These are phyloP conservation scores for Paxillus ammoniavirescens DNA, from an alignment of 768 basidiomycete species.

Conservation along the genomic window DNA sequence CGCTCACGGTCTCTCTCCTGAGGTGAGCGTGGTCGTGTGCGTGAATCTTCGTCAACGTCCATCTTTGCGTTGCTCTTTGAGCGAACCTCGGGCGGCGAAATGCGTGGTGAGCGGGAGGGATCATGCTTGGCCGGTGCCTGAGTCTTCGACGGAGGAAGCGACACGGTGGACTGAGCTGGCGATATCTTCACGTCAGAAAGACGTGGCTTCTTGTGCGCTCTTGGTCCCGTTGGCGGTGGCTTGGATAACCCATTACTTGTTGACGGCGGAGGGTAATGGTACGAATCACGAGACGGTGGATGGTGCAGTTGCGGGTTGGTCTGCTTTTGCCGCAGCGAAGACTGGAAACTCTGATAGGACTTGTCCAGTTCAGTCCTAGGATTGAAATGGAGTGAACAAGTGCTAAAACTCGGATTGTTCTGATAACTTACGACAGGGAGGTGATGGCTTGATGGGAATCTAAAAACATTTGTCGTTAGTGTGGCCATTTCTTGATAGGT, in stretches of 20 bases:
- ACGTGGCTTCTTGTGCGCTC: slow-evolving; percentile 78
- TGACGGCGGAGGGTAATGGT: slow-evolving; percentile 33
- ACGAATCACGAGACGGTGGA: slow-evolving; percentile 45
- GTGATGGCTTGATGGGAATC: slow-evolving; percentile 77
- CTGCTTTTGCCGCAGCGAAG: slow-evolving; percentile 42
- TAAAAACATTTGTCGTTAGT: slow-evolving; percentile 28
- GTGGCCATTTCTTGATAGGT: neutral
- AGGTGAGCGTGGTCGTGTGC: slow-evolving; percentile 42
- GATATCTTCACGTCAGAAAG: slow-evolving; percentile 52
- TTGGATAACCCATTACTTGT: slow-evolving; percentile 40
- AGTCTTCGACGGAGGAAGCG: slow-evolving; percentile 28
- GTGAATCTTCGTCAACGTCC: slow-evolving; percentile 57
- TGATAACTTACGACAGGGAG: slow-evolving; percentile 63
- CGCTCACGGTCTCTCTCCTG: slow-evolving; percentile 41
- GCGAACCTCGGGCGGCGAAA: slow-evolving; percentile 27
- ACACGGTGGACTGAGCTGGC: slow-evolving; percentile 30
- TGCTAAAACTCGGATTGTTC: slow-evolving; percentile 2
- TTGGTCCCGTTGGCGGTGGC: slow-evolving; percentile 73
- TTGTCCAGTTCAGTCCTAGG: slow-evolving; percentile 74
- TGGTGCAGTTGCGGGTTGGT: slow-evolving; percentile 25
- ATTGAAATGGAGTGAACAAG: slow-evolving; percentile 15
- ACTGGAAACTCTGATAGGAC: slow-evolving; percentile 61
- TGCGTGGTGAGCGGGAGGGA: slow-evolving; percentile 29
- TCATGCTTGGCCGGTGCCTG: slow-evolving; percentile 23
- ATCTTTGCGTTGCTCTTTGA: slow-evolving; percentile 38